phyloP scores from a whole-genome alignment of 768 basidiomycete genomes.

The Suillus lakei region DNA sequence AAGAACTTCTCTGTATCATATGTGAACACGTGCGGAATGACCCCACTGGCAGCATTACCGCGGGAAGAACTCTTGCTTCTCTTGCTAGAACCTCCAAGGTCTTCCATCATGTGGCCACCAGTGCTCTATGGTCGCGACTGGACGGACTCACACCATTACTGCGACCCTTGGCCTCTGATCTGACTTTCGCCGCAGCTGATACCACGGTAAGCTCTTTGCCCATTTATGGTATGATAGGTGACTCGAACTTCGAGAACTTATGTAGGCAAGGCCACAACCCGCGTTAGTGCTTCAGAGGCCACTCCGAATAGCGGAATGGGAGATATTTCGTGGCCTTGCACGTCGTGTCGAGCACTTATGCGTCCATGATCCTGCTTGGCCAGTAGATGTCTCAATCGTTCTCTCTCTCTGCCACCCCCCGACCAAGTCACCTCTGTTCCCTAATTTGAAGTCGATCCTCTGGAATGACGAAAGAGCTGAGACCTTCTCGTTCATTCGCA shows the following conservation, averaged over 20 bases:
- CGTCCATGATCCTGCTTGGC: not conserved
- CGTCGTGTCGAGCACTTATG: conserved; percentile 4
- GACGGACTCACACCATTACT: conserved; percentile 10
- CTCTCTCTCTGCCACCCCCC: conserved; percentile 10
- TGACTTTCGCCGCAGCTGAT: not conserved
- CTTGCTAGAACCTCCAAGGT: conserved; percentile 17
- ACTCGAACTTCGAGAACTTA: not conserved
- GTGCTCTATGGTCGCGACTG: conserved; percentile 9
- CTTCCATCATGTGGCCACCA: conserved; percentile 15
- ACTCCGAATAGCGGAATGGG: conserved; percentile 9
- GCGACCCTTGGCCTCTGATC: conserved; percentile 2
- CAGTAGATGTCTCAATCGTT: conserved; percentile 2
- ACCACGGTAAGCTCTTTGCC: not conserved
- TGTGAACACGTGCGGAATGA: conserved; percentile 4
- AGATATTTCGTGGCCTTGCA: conserved; percentile 1
- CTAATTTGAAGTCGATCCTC: not conserved
- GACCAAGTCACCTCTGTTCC: conserved; percentile 4
- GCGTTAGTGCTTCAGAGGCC: conserved; percentile 1
- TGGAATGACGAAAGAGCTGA: conserved; percentile 11
- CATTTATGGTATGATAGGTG: not conserved
- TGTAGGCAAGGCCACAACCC: not conserved
- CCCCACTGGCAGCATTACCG: not conserved
- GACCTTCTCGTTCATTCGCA: conserved; percentile 9
- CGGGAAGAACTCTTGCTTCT: conserved; percentile 13
- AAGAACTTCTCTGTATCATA: conserved; percentile 9